Evolutionary conservation across 306 rosid genomes (phyloP).

Genomic region (Acacia confusa): DNA sequence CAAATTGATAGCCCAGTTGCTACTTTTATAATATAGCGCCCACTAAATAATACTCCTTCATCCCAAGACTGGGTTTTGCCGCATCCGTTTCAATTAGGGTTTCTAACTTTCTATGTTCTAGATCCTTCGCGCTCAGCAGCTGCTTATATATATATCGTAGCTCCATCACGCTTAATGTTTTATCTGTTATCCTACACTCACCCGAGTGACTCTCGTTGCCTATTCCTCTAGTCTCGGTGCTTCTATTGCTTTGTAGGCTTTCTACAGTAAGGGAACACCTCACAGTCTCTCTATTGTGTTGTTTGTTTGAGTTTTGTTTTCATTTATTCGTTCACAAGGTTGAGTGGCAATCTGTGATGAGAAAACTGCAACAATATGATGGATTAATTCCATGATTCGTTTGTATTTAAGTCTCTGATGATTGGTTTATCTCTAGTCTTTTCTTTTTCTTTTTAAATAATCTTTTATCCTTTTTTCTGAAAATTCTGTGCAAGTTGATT

Average conservation of each 20-base stretch:
- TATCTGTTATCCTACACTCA: background rate
- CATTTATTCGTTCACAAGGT: no score
- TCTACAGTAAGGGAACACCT: no score
- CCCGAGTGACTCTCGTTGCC: background rate
- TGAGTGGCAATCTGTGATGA: constrained; percentile 55
- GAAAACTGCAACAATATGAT: constrained; percentile 93
- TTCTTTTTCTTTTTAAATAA: background rate
- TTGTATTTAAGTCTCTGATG: constrained; percentile 93
- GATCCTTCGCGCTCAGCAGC: background rate
- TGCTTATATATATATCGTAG: constrained; percentile 13
- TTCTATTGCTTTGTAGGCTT: background rate
- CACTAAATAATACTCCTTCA: background rate
- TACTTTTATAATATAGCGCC: background rate
- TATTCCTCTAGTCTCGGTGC: background rate
- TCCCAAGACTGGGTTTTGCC: no score
- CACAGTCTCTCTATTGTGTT: background rate
- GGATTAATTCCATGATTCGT: constrained; percentile 66
- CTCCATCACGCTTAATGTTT: fast-evolving
- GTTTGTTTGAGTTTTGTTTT: background rate
- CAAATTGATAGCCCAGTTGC: background rate
- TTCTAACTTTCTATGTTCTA: background rate
- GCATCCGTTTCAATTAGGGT: constrained; percentile 19
- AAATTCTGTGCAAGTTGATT: background rate
- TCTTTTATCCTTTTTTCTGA: fast-evolving
- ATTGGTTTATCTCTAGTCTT: background rate